A percentile compares a stretch with the other conserved stretches of the same genome.
phyloP scores from a whole-genome alignment of 148 eudicot species.

The Fagopyrum homotropicum region DNA sequence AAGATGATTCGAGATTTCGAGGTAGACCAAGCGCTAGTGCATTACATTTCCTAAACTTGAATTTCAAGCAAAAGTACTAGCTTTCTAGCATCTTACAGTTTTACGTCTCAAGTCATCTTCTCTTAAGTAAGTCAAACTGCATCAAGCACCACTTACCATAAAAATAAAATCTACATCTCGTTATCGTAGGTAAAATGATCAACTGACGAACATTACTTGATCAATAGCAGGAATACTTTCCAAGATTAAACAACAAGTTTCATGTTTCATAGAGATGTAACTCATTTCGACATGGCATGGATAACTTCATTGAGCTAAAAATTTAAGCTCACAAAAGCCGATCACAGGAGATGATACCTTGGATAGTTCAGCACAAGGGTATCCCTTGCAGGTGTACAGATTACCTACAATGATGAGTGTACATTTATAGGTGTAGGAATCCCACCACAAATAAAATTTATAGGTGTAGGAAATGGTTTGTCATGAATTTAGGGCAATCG shows the following conservation, averaged over 20 bases:
- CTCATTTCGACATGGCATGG: neutral
- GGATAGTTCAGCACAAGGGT: neutral
- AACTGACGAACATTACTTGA: neutral
- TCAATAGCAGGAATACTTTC: neutral
- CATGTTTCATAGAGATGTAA: neutral
- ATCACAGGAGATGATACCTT: neutral
- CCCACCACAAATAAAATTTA: no score
- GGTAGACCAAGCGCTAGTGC: neutral
- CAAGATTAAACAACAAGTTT: neutral
- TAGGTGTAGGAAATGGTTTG: no score
- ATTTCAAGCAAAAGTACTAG: neutral
- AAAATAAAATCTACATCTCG: neutral
- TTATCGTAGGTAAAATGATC: neutral
- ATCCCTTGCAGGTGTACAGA: neutral
- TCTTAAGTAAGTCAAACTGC: neutral
- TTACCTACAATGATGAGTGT: no score
- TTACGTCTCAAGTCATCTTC: conserved; percentile 3
- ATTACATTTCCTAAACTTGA: neutral
- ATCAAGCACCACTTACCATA: neutral
- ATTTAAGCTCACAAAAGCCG: neutral
- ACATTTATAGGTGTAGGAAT: no score
- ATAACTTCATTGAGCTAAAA: neutral
- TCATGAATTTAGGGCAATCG: no score
- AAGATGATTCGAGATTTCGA: neutral
- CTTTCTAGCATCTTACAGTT: neutral